Evolutionary conservation across 805 yeast species (phyloP), one percentile per base, ranked within the genome.

Genomic region (Suhomyces tanzawaensis): DNA sequence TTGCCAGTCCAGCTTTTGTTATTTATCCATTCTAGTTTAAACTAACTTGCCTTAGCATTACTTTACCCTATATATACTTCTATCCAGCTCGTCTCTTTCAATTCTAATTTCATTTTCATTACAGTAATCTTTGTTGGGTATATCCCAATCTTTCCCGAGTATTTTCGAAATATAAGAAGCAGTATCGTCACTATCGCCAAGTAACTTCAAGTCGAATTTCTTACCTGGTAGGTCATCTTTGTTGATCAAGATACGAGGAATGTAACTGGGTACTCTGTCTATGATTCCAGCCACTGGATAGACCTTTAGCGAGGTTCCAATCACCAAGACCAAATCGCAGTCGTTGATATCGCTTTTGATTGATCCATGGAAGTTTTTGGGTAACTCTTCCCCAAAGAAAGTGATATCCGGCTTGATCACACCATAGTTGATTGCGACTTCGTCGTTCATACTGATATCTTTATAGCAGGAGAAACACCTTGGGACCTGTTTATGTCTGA

Each of bases 361-460:
- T 26, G 44, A 44, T 34, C 54, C 55, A 45, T 69, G 70, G 45
- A 58, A 69, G 17, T 53, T 42, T 12, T 37, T 47, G 13, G 82
- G 82, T 4, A 88, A 75, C 3, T 85, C 76, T 36, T 79, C 77
- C 0, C 95, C 95, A 33, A 89, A 87, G 19, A 82, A 76, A 31
- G 91, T 95, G 44, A 93, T 89, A 56, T 88, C 95, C 1, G 95
- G 95, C 54, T 89, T 89, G 87, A 66, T 85, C 72, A 68, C 90
- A 11, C 66, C 64, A 39, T 47, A 57, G 32, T 58, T 55, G 21
- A 58, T 41, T 29, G 51, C 52, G 5, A 42, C 46, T 24, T 46
- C 52, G 3, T 55, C 57, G 15, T 65, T 66, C 9, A 42, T 41
- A 7, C 45, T 41, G 34, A 62, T 22, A 42, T 42, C 18, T 42